Base-by-base conservation (phyloP, 805 yeast genomes). In the Saccharomycopsis fibuligera region DNA sequence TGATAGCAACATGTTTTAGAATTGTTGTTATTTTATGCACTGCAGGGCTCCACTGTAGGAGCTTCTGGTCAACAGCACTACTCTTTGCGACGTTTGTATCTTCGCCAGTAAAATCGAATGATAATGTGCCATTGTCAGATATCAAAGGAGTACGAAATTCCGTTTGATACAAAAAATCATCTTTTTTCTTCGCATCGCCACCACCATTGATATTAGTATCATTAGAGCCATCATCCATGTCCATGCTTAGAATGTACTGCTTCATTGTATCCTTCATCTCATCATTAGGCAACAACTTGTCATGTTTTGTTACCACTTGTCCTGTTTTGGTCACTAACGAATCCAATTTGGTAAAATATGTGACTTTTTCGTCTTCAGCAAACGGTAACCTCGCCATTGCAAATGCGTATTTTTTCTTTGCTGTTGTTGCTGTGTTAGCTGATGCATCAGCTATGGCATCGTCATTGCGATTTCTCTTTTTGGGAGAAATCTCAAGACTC, bases 301-400 rank as follows among this genome's bases (percentile, higher is more conserved):
- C 58, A 38, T 60, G 57, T 40, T 54, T 50, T 41, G 55, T 56
- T 38, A 56, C 31, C 37, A 58, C 56, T 51, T 51, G 54, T 37
- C 64, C 60, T 52, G 64, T 58, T 1, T 64, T 64, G 1, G 70
- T 68, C 23, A 57, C 59, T 12, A 69, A 50, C 3, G 68, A 61
- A 8, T 62, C 58, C 23, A 78, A 54, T 35, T 61, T 59, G 4
- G 71, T 67, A 56, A 83, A 76, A 22, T 69, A 70, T 2, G 89
- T 78, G 14, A 79, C 68, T 55, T 77, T 76, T 54, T 79, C 83
- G 61, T 89, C 96, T 54, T 86, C 95, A 38, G 75, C 73, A 62
- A 76, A 86, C 1, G 96, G 93, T 10, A 88, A 60, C 41, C 81
- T 67, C 10, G 72, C 71, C 54, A 81, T 60, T 1, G 74, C 64